A percentile compares a stretch with the other conserved stretches of the same genome.
Evolutionary conservation across 1,284 basidiomycete species (phyloP).

Genomic region (Ceratobasidium sp.): DNA sequence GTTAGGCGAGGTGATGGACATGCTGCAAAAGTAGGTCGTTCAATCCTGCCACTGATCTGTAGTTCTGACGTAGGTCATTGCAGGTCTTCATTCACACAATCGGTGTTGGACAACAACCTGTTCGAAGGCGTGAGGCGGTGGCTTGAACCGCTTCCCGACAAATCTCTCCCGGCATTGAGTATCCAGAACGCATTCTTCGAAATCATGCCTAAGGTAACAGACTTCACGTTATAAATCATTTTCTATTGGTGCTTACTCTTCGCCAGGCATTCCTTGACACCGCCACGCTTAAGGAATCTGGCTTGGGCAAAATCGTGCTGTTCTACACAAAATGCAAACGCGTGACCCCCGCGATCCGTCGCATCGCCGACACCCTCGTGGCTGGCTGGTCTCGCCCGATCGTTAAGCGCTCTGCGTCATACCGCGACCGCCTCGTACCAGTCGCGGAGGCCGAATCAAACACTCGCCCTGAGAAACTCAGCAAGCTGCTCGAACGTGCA

Average conservation of each 20-base stretch:
- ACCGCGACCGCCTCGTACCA: slow-evolving; percentile 80
- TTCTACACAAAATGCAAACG: slow-evolving; percentile 97
- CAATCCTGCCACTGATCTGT: slow-evolving; percentile 11
- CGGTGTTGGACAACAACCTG: slow-evolving; percentile 95
- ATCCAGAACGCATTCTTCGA: slow-evolving; percentile 95
- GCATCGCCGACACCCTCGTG: slow-evolving; percentile 88
- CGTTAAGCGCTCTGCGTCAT: slow-evolving; percentile 89
- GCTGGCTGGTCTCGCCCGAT: slow-evolving; percentile 94
- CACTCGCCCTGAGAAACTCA: slow-evolving; percentile 68
- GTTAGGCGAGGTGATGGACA: slow-evolving; percentile 91
- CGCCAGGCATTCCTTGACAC: slow-evolving; percentile 89
- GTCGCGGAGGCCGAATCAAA: slow-evolving; percentile 60
- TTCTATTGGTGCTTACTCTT: neutral
- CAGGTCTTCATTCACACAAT: slow-evolving; percentile 87
- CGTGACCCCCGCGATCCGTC: slow-evolving; percentile 83
- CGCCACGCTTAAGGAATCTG: slow-evolving; percentile 90
- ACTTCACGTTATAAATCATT: neutral
- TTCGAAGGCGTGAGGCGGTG: slow-evolving; percentile 91
- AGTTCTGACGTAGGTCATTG: slow-evolving; percentile 39
- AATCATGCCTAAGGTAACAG: slow-evolving; percentile 72
- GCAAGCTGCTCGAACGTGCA: slow-evolving; percentile 78
- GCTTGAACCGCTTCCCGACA: slow-evolving; percentile 95
- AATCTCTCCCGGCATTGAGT: slow-evolving; percentile 93
- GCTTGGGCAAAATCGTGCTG: slow-evolving; percentile 90
- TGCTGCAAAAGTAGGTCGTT: slow-evolving; percentile 87